Evolutionary conservation across 116 monocot species (phyloP), one percentile per base, ranked within the genome.

Genomic region (Iris pallida): DNA sequence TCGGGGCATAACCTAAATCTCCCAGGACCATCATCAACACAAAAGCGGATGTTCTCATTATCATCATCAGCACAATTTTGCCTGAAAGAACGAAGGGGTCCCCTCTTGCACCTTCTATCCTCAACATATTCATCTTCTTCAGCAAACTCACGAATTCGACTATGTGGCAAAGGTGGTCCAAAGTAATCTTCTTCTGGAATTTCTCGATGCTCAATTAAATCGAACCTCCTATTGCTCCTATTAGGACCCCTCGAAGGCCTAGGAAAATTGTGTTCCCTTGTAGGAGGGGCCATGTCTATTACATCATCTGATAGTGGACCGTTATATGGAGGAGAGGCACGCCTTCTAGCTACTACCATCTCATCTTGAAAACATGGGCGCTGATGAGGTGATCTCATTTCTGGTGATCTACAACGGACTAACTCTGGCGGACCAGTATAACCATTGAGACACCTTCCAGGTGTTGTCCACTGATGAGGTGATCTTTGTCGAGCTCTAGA

Each of bases 101-200:
- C 16, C 54, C 68, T 68, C 60, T 40, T 68, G 44, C 49, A 18
- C 61, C 48, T 67, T 52, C 66, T 16, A 51, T 18, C 51, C 12
- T 66, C 68, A 53, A 67, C 15, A 55, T 41, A 67, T 7, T 13
- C 49, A 13, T 55, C 55, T 19, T 55, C 42, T 20, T 20, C 51
- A 49, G 14, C 30, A 19, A 66, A 45, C 43, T 75, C 75, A 45
- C 51, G 57, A 67, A 58, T 18, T 46, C 67, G 42, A 47, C 18
- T 15, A 45, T 16, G 70, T 42, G 53, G 9, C 45, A 52, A 20
- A 41, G 69, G 69, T 15, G 11, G 53, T 68, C 20, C 10, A 56
- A 56, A 55, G 46, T 42, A 73, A 16, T 72, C 62, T 47, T 61
- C 75, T 18, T 76, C 62, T 12, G 45, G 30, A 47, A 75, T 61